Evolutionary conservation across 768 basidiomycete genomes (phyloP).

Genomic region (Cyclocybe cylindracea): DNA sequence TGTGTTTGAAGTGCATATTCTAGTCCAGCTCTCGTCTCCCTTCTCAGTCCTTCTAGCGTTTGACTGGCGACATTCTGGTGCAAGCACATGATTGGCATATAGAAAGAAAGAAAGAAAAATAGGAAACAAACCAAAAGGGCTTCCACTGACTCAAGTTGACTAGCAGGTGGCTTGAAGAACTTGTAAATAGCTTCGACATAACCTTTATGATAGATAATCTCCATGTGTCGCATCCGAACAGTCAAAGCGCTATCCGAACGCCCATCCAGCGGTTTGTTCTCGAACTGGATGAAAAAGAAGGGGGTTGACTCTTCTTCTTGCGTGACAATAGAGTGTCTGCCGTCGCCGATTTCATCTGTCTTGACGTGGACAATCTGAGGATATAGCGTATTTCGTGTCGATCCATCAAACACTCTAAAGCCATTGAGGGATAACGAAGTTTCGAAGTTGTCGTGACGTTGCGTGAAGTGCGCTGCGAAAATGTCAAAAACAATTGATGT

Average conservation of each 20-base stretch:
- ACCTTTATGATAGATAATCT: conserved; percentile 93
- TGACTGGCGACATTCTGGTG: conserved; percentile 84
- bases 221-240: conserved; percentile 91
- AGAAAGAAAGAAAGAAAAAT: neutral
- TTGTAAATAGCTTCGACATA: conserved; percentile 90
- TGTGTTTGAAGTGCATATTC: conserved; percentile 92
- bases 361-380: conserved; percentile 86
- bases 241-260: conserved; percentile 90
- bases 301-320: conserved; percentile 21
- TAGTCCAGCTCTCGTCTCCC: conserved; percentile 91
- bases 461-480: conserved; percentile 81
- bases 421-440: conserved; percentile 82
- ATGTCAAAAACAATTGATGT: conserved; percentile 86
- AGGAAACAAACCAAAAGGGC: conserved; percentile 72
- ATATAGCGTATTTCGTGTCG: conserved; percentile 75
- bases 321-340: conserved; percentile 10
- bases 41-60: conserved; percentile 89
- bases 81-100: neutral
- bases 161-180: conserved; percentile 93
- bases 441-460: conserved; percentile 87
- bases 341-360: conserved; percentile 19
- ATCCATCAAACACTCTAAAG: conserved; percentile 91
- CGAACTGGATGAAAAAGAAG: conserved; percentile 92
- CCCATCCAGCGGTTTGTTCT: conserved; percentile 88
- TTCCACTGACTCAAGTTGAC: conserved; percentile 93